phyloP scores from a whole-genome alignment of 352 stramenopile species.

The Phytophthora nicotianae region DNA sequence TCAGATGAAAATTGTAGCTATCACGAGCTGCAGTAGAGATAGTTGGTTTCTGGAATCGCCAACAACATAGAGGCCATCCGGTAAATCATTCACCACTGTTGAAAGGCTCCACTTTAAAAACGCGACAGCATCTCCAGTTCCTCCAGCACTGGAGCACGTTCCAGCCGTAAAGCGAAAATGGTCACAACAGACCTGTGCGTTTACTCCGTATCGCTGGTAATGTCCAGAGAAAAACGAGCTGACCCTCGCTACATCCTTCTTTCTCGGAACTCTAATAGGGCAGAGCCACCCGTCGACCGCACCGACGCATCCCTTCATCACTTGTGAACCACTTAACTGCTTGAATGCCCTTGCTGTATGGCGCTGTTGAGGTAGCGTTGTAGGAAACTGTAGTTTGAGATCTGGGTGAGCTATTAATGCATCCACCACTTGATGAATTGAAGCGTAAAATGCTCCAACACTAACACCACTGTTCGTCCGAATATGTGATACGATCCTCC shows the following conservation, averaged over 20 bases:
- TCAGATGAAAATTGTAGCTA: background rate
- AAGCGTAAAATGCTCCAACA: background rate
- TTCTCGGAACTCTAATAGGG: background rate
- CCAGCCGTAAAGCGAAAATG: background rate
- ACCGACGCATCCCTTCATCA: background rate
- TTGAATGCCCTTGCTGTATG: background rate
- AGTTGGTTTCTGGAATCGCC: background rate
- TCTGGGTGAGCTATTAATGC: background rate
- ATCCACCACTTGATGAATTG: background rate
- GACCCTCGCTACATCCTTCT: background rate
- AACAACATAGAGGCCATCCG: background rate
- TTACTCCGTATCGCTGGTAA: background rate
- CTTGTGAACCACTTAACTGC: background rate
- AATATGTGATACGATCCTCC: background rate
- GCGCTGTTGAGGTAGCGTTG: no score
- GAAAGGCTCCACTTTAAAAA: background rate
- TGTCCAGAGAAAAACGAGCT: background rate
- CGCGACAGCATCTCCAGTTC: background rate
- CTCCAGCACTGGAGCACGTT: background rate
- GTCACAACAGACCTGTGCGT: background rate
- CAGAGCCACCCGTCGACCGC: background rate
- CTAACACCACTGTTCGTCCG: background rate
- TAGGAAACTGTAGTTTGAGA: background rate
- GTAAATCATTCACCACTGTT: background rate
- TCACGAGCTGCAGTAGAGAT: background rate